Conservation (phyloP, 129 eudicot genomes). For the Erigeron canadensis region DNA sequence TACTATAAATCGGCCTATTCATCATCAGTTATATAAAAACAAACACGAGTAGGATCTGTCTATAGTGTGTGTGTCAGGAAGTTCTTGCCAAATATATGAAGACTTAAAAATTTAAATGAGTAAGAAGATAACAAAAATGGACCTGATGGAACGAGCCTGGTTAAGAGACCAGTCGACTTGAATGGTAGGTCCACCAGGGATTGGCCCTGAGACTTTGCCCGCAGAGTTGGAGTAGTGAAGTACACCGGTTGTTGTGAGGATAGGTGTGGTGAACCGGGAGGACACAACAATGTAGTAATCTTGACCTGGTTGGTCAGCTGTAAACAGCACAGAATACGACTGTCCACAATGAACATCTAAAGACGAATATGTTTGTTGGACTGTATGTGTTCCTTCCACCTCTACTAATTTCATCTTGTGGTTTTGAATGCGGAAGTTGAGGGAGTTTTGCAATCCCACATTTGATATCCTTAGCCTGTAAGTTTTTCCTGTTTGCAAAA, state of each 20-base stretch:
- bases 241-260: conserved; percentile 76
- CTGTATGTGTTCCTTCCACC: conserved; percentile 55
- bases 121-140: neutral
- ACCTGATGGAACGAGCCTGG: conserved; percentile 92
- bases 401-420: conserved; percentile 58
- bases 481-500: conserved; percentile 43
- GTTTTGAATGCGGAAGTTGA: conserved; percentile 55
- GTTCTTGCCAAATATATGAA: neutral
- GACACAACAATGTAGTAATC: conserved; percentile 81
- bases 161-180: conserved; percentile 92
- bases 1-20: too few species aligned
- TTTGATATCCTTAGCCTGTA: conserved; percentile 60
- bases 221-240: conserved; percentile 74
- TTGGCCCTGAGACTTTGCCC: conserved; percentile 60
- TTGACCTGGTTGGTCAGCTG: conserved; percentile 76
- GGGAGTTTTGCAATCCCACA: conserved; percentile 48
- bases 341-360: conserved; percentile 90
- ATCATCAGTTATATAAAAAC: too few species aligned
- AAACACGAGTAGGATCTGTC: neutral
- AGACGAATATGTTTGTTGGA: conserved; percentile 76
- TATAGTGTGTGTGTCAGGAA: neutral
- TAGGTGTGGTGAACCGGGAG: conserved; percentile 62
- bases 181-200: conserved; percentile 89
- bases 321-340: conserved; percentile 74
- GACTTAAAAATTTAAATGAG: neutral